These are phyloP conservation scores for Hydrangea macrophylla DNA, from an alignment of 148 eudicot species.

Conservation along the genomic window DNA sequence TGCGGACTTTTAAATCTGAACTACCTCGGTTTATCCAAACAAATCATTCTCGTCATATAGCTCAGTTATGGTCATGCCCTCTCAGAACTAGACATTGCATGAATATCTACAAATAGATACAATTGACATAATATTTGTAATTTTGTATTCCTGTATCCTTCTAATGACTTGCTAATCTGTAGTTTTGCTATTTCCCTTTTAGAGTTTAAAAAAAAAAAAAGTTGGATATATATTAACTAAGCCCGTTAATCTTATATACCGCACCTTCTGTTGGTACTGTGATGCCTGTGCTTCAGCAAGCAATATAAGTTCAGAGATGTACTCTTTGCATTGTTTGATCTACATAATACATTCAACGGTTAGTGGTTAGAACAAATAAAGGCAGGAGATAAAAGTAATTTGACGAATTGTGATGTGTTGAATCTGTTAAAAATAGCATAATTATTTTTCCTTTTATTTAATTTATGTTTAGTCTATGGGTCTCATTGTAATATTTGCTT, in stretches of 20 bases:
- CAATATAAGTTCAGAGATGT: constrained; percentile 55
- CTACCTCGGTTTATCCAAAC: neutral
- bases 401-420: too few species aligned
- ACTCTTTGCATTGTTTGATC: constrained; percentile 50
- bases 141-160: neutral
- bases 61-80: neutral
- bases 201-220: too few species aligned
- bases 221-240: neutral
- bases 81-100: neutral
- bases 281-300: constrained; percentile 71
- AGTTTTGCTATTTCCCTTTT: too few species aligned
- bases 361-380: constrained; percentile 6
- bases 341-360: constrained; percentile 21
- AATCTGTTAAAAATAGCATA: too few species aligned
- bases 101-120: neutral
- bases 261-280: constrained; percentile 67
- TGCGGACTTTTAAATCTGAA: too few species aligned
- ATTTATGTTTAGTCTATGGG: too few species aligned
- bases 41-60: neutral
- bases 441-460: too few species aligned
- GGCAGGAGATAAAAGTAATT: neutral
- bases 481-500: too few species aligned
- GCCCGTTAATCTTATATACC: constrained; percentile 1
- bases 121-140: neutral
- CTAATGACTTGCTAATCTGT: too few species aligned